phyloP scores from a whole-genome alignment of 2,329 filamentous ascomycete genomes.

The Hymenoscyphus infarciens region DNA sequence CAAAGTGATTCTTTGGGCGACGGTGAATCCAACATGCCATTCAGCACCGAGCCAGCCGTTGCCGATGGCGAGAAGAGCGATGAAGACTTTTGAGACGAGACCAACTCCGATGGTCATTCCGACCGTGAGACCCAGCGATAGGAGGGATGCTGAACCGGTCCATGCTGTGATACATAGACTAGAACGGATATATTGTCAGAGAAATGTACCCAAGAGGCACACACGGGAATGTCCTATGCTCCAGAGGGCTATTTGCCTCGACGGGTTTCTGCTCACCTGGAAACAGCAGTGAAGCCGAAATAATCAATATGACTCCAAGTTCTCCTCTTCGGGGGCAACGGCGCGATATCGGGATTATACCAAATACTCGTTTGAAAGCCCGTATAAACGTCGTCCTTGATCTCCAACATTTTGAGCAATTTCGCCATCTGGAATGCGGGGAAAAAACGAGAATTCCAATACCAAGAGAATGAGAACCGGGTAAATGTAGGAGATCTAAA shows the following conservation, averaged over 20 bases:
- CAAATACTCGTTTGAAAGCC: neutral
- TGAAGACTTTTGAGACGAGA: constrained; percentile 40
- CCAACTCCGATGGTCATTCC: constrained; percentile 41
- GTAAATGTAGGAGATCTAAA: too few relatives aligned
- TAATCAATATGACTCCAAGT: constrained; percentile 36
- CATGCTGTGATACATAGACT: constrained; percentile 11
- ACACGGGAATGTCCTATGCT: neutral
- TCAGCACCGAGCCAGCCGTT: constrained; percentile 40
- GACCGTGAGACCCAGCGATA: constrained; percentile 39
- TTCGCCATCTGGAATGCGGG: neutral
- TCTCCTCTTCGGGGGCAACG: constrained; percentile 37
- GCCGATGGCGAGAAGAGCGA: constrained; percentile 36
- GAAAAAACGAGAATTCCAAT: too few relatives aligned
- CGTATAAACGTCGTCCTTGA: neutral
- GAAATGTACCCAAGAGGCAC: neutral
- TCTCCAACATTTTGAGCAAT: neutral
- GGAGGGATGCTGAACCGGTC: constrained; percentile 28
- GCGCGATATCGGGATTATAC: constrained; percentile 1
- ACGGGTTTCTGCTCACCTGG: neutral
- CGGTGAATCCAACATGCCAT: constrained; percentile 44
- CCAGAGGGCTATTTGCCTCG: neutral
- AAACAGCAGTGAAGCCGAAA: constrained; percentile 36
- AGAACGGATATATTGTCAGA: constrained; percentile 36
- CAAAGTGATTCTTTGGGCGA: constrained; percentile 40
- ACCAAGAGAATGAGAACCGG: too few relatives aligned